Evolutionary conservation across 2,329 filamentous ascomycete species (phyloP), one percentile per base, ranked within the genome.

Genomic region (Karstenula rhodostoma): DNA sequence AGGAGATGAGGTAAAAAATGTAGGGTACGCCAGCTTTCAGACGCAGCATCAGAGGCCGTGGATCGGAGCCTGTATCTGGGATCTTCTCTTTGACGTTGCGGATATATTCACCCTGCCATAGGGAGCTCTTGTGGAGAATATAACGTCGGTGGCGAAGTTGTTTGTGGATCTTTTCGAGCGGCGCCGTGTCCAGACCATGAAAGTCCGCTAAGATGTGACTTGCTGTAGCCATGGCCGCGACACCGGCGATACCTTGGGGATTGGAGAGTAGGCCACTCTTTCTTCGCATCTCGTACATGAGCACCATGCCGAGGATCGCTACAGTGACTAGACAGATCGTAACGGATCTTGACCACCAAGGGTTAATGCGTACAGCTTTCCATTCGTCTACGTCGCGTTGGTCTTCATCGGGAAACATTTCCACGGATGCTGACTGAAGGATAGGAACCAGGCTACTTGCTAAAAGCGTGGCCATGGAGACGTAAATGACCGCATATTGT

Each of bases 141-240:
- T 92, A 93, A 40, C 89, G 86, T 61, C 86, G 85, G 29, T 86
- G 77, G 62, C 87, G 88, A n/a, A 93, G 81, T 66, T 84, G 85
- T 52, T 86, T 81, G 72, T 92, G 90, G 44, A 93, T 92, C 55
- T 88, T 85, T 51, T 86, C 80, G 56, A 89, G 86, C 4, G 83
- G 86, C 8, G 87, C 89, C 1, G 87, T 86, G 71, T 93, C 90
- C 78, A 91, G 86, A 58, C 88, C 88, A 63, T 87, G 87, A 71
- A 93, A 92, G 71, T 93, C 90, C 77, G 87, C 88, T 64, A 92
- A 79, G 72, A 92, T 90, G 66, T 92, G 90, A 64, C 85, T 88
- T 62, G 87, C 86, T 2, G 90, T 90, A 10, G 90, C 90, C 89
- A 93, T 92, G 58, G 89, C 87, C 6, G 90, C 90, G 40, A 92